Evolutionary conservation across 2,329 filamentous ascomycete species (phyloP), one percentile per base, ranked within the genome.

Genomic region (Diaporthe capsici): DNA sequence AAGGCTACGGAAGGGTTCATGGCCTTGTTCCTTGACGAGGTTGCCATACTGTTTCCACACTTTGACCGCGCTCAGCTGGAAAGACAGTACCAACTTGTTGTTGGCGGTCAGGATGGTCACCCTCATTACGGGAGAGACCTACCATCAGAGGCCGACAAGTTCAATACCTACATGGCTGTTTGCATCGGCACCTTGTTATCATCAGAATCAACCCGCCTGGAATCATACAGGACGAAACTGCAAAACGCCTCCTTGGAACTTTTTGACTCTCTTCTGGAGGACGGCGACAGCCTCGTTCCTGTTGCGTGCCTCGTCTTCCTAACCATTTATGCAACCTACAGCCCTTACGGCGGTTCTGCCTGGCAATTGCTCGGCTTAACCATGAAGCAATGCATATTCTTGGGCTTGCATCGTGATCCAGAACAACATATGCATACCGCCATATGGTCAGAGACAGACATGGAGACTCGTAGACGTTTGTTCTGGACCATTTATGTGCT

Each of bases 341-440:
- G 39, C 25, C 39, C 60, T 10, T 25, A 31, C 31, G 60, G 60
- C 10, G 60, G 60, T 12, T 47, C 60, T 2, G 60, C 60, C n/a
- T 63, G 60, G n/a, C 60, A 63, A 47, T 44, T 63, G 39, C 39
- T 63, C n/a, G 60, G 60, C 15, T 47, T 63, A 22, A 10, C n/a
- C 2, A 63, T 63, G 39, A 63, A 28, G 25, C 60, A 63, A n/a
- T 28, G n/a, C 60, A 63, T 63, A 4, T 63, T 63, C 39, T 44
- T 42, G 39, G 22, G 39, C 15, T 39, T 63, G 7, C 39, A 63
- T 25, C 39, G 60, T 47, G 60, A 63, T 20, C 39, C 60, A 8
- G 60, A 63, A 20, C 60, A 63, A 31, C n/a, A 63, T 8, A 63
- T 61, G 58, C 58, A 61, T 61, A 61, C 58, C 12, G 58, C 37